Evolutionary conservation across 176 grass and related monocot species (phyloP).

Genomic region (Carex myosuroides): DNA sequence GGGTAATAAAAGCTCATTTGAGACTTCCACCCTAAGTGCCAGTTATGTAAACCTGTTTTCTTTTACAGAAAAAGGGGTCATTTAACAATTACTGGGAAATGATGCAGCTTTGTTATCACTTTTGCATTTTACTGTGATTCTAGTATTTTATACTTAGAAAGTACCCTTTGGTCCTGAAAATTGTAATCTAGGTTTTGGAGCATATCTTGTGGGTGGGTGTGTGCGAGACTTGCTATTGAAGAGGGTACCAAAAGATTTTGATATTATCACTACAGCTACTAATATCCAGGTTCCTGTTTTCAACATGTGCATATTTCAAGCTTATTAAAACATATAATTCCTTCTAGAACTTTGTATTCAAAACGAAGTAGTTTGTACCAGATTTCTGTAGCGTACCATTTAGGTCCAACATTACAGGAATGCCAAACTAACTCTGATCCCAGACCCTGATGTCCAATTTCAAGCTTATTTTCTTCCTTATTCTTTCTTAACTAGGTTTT

Average conservation of each 20-base stretch:
- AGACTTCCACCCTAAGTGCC: neutral
- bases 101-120: neutral
- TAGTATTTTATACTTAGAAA: constrained; percentile 4
- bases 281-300: constrained; percentile 55
- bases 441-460: neutral
- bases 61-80: neutral
- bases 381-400: neutral
- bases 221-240: constrained; percentile 85
- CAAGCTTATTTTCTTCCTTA: neutral
- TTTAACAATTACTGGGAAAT: neutral
- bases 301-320: neutral
- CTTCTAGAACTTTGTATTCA: neutral
- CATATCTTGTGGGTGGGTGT: constrained; percentile 91
- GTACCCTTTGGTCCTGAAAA: constrained; percentile 17
- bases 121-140: neutral
- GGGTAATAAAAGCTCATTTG: neutral
- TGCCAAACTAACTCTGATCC: neutral
- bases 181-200: constrained; percentile 50
- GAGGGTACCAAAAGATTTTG: constrained; percentile 83
- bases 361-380: neutral
- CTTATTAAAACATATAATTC: neutral
- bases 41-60: neutral
- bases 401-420: neutral
- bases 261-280: constrained; percentile 75
- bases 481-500: neutral